Base-by-base conservation (phyloP, 805 yeast genomes). In the Zygoascus ofunaensis region DNA sequence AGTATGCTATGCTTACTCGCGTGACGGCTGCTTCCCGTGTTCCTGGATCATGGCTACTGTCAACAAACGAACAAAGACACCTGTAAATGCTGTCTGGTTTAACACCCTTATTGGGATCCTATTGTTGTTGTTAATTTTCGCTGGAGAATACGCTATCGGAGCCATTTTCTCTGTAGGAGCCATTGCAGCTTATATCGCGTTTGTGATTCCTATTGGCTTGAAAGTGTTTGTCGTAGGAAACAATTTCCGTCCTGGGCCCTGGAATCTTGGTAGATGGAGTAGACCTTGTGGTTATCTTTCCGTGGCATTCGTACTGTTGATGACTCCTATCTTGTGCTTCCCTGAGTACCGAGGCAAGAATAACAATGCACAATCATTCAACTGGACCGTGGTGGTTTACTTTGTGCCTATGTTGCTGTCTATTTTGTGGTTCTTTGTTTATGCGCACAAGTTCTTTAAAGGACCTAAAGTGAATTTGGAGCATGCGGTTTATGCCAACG, bases 161-260 rank as follows among this genome's bases (percentile, higher is more conserved):
- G 87, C 87, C 36, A 78, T 79, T 48, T 80, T 80, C 64, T 77
- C 84, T 1, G 82, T 80, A 39, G 83, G 84, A 26, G 85, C 84
- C 37, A 79, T 80, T 55, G 74, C 82, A 12, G 76, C 82, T 0
- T 79, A 79, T 54, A 70, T 80, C 46, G 79, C 86, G 2, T 80
- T 80, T 62, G 70, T 76, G n/a, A 65, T 76, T 52, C 87, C 87
- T 10, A 75, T 79, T 17, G 54, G 76, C 5, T 68, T 80, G 46
- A 74, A 77, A 56, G 72, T 77, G 53, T 72, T 80, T 3, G 74
- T 72, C 54, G 72, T 79, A 2, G 62, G 73, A 45, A 63, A 70
- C 33, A 61, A 66, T 1, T 80, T 80, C 64, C 63, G 63, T 49
- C 76, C 75, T 1, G 87, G 87, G 2, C 86, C 86, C 4, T 79